These are phyloP conservation scores for Mucor saturninus DNA, from an alignment of 371 early-diverging fungal species.

Conservation along the genomic window DNA sequence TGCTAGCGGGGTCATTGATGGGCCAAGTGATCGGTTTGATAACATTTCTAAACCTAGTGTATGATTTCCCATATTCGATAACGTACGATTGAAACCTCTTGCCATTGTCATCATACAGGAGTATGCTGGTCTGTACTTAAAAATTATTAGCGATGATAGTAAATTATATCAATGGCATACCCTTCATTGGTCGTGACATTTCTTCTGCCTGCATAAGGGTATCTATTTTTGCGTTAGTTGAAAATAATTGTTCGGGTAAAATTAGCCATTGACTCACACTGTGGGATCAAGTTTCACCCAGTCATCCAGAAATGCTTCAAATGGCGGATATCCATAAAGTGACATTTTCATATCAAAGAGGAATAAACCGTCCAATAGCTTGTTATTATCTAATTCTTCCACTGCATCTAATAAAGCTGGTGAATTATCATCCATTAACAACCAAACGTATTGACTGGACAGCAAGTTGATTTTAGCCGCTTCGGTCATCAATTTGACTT, in stretches of 20 bases:
- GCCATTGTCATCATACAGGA: constrained; percentile 65
- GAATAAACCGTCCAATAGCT: constrained; percentile 34
- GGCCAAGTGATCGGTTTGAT: constrained; percentile 44
- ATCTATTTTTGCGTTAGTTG: constrained; percentile 28
- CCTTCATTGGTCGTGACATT: constrained; percentile 60
- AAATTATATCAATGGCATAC: constrained; percentile 25
- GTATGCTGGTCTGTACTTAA: constrained; percentile 36
- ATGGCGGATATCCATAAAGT: constrained; percentile 53
- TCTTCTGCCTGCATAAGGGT: constrained; percentile 57
- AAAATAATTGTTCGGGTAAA: not conserved
- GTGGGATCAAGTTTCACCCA: constrained; percentile 49
- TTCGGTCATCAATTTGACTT: constrained; percentile 30
- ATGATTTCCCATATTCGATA: constrained; percentile 41
- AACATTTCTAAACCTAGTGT: constrained; percentile 40
- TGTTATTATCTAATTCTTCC: constrained; percentile 6
- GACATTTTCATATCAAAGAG: constrained; percentile 57
- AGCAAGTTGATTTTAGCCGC: constrained; percentile 36
- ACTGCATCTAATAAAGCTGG: constrained; percentile 27
- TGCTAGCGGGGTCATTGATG: constrained; percentile 41
- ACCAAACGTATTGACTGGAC: constrained; percentile 49
- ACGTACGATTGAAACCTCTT: constrained; percentile 38
- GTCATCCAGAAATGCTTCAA: constrained; percentile 50
- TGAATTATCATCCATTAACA: constrained; percentile 46
- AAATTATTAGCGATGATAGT: not conserved
- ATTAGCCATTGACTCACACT: constrained; percentile 28